Evolutionary conservation across 2,329 filamentous ascomycete genomes (phyloP).

Genomic region (Aspergillus sclerotialis): DNA sequence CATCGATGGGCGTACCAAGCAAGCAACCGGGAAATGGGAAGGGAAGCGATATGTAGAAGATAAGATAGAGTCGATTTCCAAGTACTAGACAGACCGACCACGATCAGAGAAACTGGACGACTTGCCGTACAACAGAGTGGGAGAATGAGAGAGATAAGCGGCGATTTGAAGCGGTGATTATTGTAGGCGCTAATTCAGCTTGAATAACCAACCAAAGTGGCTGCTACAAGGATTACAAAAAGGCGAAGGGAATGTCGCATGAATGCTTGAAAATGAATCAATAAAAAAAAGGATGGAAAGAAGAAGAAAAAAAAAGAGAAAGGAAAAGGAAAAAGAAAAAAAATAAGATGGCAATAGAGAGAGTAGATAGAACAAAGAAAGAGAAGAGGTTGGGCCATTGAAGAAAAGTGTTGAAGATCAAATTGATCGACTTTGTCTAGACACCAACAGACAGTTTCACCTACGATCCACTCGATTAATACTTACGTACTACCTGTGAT

Average conservation of each 20-base stretch:
- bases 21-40: slow-evolving; percentile 1
- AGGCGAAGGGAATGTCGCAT: slow-evolving; percentile 3
- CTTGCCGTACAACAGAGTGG: too few relatives aligned
- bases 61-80: too few relatives aligned
- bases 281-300: slow-evolving; percentile 1
- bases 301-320: slow-evolving; percentile 1
- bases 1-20: neutral
- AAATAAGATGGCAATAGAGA: slow-evolving; percentile 1
- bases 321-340: slow-evolving; percentile 5
- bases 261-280: slow-evolving; percentile 1
- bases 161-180: slow-evolving; percentile 2
- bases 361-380: slow-evolving; percentile 6
- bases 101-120: too few relatives aligned
- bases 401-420: slow-evolving; percentile 1
- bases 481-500: too few relatives aligned
- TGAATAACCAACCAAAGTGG: neutral
- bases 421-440: slow-evolving; percentile 3
- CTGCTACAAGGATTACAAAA: neutral
- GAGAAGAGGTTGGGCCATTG: slow-evolving; percentile 13
- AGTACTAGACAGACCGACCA: too few relatives aligned
- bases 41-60: too few relatives aligned
- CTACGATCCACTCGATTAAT: too few relatives aligned
- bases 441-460: too few relatives aligned
- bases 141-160: too few relatives aligned
- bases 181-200: neutral